Conservation (phyloP, 192 early-diverging fungal species). For the Neocallimastix lanati region DNA sequence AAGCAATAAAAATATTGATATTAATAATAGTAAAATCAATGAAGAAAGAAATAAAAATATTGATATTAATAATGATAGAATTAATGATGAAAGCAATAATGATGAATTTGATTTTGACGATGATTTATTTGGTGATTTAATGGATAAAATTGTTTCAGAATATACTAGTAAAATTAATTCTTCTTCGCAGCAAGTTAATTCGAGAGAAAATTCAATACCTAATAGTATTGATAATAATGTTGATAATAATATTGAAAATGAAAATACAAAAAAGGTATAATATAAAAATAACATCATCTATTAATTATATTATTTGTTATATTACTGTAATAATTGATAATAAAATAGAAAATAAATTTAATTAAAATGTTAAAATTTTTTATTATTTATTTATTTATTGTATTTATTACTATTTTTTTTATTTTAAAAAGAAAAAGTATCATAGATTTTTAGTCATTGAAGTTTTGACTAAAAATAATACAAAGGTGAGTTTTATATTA, state of each 20-base stretch:
- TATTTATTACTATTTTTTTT: background rate
- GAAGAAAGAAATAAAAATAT: too few species aligned
- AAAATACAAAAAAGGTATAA: too few species aligned
- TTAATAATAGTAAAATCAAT: background rate
- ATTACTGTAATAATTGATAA: too few species aligned
- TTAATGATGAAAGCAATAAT: background rate
- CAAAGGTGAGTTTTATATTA: too few species aligned
- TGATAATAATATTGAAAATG: too few species aligned
- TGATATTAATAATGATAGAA: too few species aligned
- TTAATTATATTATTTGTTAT: too few species aligned
- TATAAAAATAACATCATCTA: too few species aligned
- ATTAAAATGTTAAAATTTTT: too few species aligned
- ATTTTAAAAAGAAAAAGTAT: conserved; percentile 3
- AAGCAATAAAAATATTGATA: background rate
- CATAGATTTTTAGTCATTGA: conserved; percentile 16
- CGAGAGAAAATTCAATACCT: background rate
- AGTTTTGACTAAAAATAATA: conserved; percentile 4
- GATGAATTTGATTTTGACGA: background rate
- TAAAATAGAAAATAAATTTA: too few species aligned
- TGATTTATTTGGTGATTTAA: background rate
- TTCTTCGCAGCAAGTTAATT: background rate
- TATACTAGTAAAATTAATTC: background rate
- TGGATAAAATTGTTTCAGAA: background rate
- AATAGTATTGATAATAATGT: background rate
- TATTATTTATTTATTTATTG: too few species aligned